A percentile compares a stretch with the other conserved stretches of the same genome.
phyloP scores from a whole-genome alignment of 257 asterid species.

The Solanum pimpinellifolium region DNA sequence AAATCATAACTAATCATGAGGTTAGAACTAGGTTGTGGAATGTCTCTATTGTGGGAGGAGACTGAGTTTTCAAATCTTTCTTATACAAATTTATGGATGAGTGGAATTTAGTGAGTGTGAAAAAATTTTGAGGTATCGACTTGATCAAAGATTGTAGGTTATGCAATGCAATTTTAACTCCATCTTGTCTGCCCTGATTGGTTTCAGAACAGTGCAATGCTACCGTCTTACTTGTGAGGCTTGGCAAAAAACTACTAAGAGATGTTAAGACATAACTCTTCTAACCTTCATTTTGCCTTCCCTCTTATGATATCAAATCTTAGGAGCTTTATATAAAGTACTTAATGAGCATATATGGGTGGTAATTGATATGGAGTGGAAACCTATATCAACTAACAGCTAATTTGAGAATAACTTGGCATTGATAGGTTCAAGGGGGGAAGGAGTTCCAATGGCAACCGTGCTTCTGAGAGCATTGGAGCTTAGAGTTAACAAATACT shows the following conservation, averaged over 20 bases:
- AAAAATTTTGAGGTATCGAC: not conserved
- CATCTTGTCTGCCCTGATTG: not conserved
- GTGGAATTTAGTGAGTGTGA: not conserved
- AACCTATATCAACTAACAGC: not conserved
- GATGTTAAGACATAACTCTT: not conserved
- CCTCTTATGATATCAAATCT: not conserved
- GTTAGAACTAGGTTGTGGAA: not conserved
- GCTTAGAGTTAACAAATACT: not conserved
- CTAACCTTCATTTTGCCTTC: not conserved
- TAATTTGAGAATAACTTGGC: not conserved
- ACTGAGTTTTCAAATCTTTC: not conserved
- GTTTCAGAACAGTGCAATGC: not conserved
- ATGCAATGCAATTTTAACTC: not conserved
- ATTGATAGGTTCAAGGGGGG: not conserved
- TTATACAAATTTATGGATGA: not conserved
- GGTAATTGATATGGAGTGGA: not conserved
- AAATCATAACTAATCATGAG: not conserved
- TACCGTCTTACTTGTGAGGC: not conserved
- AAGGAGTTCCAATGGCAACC: not conserved
- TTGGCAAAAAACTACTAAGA: not conserved
- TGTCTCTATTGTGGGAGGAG: not conserved
- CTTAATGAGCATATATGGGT: not conserved
- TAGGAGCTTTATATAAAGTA: not conserved
- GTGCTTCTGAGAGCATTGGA: not conserved
- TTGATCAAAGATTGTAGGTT: not conserved